Evolutionary conservation across 2,329 filamentous ascomycete genomes (phyloP).

Genomic region (Teratosphaeria viscida): DNA sequence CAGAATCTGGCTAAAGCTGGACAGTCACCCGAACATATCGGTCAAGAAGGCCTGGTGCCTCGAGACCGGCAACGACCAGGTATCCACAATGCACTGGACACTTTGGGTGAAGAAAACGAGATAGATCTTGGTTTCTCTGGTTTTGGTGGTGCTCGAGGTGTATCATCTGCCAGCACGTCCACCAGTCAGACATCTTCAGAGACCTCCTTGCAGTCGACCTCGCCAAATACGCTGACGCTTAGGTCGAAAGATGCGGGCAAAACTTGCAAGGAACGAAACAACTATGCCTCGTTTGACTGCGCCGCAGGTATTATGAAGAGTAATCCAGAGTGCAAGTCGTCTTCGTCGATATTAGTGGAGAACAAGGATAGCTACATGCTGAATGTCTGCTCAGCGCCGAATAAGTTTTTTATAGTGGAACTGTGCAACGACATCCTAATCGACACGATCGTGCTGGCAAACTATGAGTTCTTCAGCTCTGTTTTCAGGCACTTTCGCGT

Average conservation of each 20-base stretch:
- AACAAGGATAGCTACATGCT: slow-evolving; percentile 99
- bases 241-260: slow-evolving; percentile 89
- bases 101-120: slow-evolving; percentile 77
- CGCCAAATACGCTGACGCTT: slow-evolving; percentile 28
- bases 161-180: not conserved
- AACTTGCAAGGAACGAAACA: slow-evolving; percentile 95
- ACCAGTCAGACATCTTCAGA: not conserved
- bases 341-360: slow-evolving; percentile 81
- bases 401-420: slow-evolving; percentile 92
- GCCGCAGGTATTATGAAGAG: slow-evolving; percentile 89
- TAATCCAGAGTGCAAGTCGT: slow-evolving; percentile 73
- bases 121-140: slow-evolving; percentile 64
- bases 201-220: slow-evolving; percentile 1
- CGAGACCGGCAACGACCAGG: slow-evolving; percentile 40
- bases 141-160: slow-evolving; percentile 36
- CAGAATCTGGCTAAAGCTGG: slow-evolving; percentile 79
- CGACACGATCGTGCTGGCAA: slow-evolving; percentile 92
- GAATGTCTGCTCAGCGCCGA: slow-evolving; percentile 72
- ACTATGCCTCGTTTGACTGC: slow-evolving; percentile 94
- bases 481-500: slow-evolving; percentile 87
- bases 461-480: slow-evolving; percentile 98
- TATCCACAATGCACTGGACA: slow-evolving; percentile 61
- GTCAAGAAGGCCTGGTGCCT: slow-evolving; percentile 42
- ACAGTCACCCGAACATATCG: slow-evolving; percentile 62
- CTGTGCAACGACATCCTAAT: slow-evolving; percentile 78